Conservation (phyloP, 495 filamentous ascomycete genomes). For the Aspergillus mulundensis region DNA sequence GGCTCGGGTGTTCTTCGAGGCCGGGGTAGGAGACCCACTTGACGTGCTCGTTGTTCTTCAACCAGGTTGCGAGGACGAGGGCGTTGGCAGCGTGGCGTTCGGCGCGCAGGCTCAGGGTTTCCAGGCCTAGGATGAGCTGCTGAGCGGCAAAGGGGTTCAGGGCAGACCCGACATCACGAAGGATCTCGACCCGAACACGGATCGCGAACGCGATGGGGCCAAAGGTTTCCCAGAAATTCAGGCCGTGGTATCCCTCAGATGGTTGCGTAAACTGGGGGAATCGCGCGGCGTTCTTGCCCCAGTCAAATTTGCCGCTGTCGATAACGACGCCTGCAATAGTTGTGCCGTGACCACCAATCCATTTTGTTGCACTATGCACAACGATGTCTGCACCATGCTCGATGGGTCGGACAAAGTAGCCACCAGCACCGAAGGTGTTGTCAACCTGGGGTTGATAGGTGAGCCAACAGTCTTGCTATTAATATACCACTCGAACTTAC, state of each 20-base stretch:
- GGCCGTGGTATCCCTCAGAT: constrained; percentile 87
- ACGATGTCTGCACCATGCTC: constrained; percentile 93
- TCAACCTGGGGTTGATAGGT: constrained; percentile 61
- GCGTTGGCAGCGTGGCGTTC: constrained; percentile 90
- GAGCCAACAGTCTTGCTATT: background rate
- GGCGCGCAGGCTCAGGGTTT: constrained; percentile 81
- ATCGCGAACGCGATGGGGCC: constrained; percentile 81
- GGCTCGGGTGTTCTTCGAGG: constrained; percentile 73
- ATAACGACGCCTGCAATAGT: constrained; percentile 89
- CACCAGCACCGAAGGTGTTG: constrained; percentile 97
- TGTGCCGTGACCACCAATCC: constrained; percentile 97
- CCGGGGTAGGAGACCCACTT: constrained; percentile 95
- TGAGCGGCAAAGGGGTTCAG: constrained; percentile 96
- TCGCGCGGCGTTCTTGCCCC: constrained; percentile 80
- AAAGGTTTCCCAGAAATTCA: constrained; percentile 97
- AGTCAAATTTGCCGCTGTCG: constrained; percentile 94
- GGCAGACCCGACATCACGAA: constrained; percentile 79
- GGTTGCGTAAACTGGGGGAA: constrained; percentile 96
- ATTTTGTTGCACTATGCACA: constrained; percentile 95
- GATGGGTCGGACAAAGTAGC: constrained; percentile 85
- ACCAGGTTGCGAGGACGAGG: constrained; percentile 74
- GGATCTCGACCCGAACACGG: constrained; percentile 76
- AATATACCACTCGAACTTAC: constrained; percentile 44
- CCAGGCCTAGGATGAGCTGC: constrained; percentile 83
- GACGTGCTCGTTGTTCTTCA: constrained; percentile 78